A percentile compares a stretch with the other conserved stretches of the same genome.
Conservation (phyloP, 495 filamentous ascomycete genomes). For the Darksidea phi region DNA sequence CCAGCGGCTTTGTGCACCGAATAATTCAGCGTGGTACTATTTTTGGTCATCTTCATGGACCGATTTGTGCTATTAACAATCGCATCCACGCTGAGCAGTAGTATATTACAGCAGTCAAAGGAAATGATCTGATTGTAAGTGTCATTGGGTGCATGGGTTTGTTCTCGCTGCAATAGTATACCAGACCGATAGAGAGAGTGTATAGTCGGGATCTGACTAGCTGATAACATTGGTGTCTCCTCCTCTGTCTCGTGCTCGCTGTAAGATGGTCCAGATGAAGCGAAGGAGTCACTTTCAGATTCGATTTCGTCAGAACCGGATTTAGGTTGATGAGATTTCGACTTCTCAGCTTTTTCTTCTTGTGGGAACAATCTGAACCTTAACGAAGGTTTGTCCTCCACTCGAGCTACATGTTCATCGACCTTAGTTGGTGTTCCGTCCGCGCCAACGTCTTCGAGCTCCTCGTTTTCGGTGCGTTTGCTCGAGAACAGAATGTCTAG, state of each 20-base stretch:
- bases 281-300: not conserved
- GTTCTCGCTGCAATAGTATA: constrained; percentile 19
- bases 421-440: not conserved
- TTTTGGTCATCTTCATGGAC: constrained; percentile 3
- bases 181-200: constrained; percentile 15
- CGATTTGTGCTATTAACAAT: constrained; percentile 30
- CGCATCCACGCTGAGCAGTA: constrained; percentile 22
- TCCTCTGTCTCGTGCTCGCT: not conserved
- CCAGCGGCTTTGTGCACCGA: constrained; percentile 25
- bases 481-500: constrained; percentile 18
- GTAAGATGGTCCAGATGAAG: not conserved
- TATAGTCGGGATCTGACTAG: constrained; percentile 12
- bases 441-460: not conserved
- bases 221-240: not conserved
- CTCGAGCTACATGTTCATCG: constrained; percentile 3
- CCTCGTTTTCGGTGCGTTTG: not conserved
- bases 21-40: constrained; percentile 8
- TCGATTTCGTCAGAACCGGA: not conserved
- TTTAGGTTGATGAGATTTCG: not conserved
- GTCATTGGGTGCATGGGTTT: constrained; percentile 26
- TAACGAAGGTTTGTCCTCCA: constrained; percentile 9
- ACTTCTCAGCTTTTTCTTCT: not conserved
- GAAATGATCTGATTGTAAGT: constrained; percentile 21
- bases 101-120: constrained; percentile 23
- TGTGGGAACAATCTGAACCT: constrained; percentile 24